phyloP scores from a whole-genome alignment of 257 asterid genomes.

The Solanum pinnatisectum region DNA sequence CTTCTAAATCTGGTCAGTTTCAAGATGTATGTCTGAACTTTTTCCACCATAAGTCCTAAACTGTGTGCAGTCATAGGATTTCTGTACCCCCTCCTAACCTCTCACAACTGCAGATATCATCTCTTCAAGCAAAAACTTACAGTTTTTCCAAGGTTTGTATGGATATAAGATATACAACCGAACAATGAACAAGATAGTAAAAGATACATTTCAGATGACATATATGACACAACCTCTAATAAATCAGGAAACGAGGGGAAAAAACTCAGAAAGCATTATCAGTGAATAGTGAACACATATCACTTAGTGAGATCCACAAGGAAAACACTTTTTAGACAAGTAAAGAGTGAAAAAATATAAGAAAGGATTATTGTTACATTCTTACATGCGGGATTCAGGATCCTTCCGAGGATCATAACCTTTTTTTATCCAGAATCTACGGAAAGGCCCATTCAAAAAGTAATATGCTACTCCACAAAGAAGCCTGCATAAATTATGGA shows the following conservation, averaged over 20 bases:
- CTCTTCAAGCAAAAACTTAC: neutral
- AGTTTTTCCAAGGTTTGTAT: neutral
- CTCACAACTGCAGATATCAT: neutral
- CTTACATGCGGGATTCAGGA: slow-evolving; percentile 91
- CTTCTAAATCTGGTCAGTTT: neutral
- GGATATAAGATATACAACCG: neutral
- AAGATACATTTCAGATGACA: neutral
- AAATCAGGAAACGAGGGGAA: neutral
- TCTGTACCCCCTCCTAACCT: neutral
- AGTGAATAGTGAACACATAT: neutral
- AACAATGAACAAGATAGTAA: neutral
- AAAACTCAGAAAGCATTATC: neutral
- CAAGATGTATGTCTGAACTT: neutral
- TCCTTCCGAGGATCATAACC: slow-evolving; percentile 98
- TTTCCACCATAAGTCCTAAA: neutral
- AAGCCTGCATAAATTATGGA: slow-evolving; percentile 42
- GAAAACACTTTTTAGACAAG: slow-evolving; percentile 1
- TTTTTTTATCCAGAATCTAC: slow-evolving; percentile 81
- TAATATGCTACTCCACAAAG: slow-evolving; percentile 80
- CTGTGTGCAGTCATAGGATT: neutral
- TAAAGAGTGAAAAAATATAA: neutral
- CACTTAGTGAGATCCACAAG: neutral
- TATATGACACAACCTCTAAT: neutral
- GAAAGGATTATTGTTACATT: neutral
- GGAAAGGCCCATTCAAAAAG: slow-evolving; percentile 85